A percentile compares a stretch with the other conserved stretches of the same genome.
These are phyloP conservation scores for Aspergillus mulundensis DNA, from an alignment of 495 filamentous ascomycete species.

Conservation along the genomic window DNA sequence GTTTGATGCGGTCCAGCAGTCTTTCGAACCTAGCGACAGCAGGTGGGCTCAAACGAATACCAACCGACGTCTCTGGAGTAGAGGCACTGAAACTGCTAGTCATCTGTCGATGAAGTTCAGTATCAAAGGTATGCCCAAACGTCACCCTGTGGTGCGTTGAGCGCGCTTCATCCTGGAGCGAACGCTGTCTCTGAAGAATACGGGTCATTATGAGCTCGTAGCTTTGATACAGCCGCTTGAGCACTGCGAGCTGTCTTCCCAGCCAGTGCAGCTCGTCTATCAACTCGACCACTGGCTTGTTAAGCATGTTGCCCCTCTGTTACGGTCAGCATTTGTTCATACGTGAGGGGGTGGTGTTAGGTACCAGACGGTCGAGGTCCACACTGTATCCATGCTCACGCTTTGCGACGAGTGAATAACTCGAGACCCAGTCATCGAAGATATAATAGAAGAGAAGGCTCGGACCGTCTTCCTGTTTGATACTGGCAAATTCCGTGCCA, in stretches of 20 bases:
- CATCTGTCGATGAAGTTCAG: slow-evolving; percentile 25
- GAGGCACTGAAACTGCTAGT: slow-evolving; percentile 24
- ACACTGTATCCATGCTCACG: slow-evolving; percentile 58
- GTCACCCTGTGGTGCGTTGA: slow-evolving; percentile 19
- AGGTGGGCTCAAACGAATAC: slow-evolving; percentile 57
- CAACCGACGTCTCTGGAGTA: slow-evolving; percentile 38
- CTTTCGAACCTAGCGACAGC: slow-evolving; percentile 73
- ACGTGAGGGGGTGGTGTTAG: slow-evolving; percentile 9
- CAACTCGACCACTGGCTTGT: slow-evolving; percentile 54
- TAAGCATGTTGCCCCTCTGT: slow-evolving; percentile 56
- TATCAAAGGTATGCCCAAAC: slow-evolving; percentile 28
- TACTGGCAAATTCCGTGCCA: slow-evolving; percentile 31
- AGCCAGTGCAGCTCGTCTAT: slow-evolving; percentile 71
- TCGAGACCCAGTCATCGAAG: slow-evolving; percentile 81
- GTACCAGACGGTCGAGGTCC: slow-evolving; percentile 54
- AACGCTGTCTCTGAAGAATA: slow-evolving; percentile 54
- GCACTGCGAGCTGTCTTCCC: slow-evolving; percentile 58
- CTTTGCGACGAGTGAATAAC: slow-evolving; percentile 58
- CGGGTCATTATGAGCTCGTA: slow-evolving; percentile 76
- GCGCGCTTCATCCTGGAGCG: slow-evolving; percentile 36
- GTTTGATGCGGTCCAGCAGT: slow-evolving; percentile 67
- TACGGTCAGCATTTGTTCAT: neutral
- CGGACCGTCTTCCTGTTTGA: slow-evolving; percentile 57
- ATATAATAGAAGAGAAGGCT: slow-evolving; percentile 82
- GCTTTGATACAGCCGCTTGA: slow-evolving; percentile 74